Evolutionary conservation across 2,329 filamentous ascomycete genomes (phyloP).

Genomic region (Cordyceps sp.): DNA sequence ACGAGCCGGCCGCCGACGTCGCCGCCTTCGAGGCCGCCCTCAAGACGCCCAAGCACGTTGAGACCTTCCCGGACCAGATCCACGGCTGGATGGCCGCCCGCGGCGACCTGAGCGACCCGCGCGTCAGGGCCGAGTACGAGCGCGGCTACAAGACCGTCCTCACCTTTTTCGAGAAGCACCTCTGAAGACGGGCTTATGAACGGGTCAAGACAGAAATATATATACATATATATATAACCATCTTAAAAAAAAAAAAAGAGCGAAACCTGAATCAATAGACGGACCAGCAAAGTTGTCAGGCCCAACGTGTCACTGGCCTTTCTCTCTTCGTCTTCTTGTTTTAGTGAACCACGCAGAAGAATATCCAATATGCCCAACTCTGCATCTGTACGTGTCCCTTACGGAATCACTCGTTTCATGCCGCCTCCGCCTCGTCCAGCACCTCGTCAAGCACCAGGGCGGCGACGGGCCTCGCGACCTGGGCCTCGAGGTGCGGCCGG

Average conservation of each 20-base stretch:
- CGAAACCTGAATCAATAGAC: too few species aligned
- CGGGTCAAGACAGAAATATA: too few species aligned
- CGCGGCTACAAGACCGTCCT: constrained; percentile 44
- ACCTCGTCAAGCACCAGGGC: constrained; percentile 23
- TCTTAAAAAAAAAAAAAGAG: too few species aligned
- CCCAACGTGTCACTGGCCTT: too few species aligned
- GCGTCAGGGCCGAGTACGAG: constrained; percentile 43
- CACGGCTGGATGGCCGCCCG: constrained; percentile 63
- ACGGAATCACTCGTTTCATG: too few species aligned
- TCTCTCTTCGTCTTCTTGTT: too few species aligned
- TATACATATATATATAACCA: too few species aligned
- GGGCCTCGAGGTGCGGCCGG: constrained; percentile 24
- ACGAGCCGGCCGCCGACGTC: constrained; percentile 40
- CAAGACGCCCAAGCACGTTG: constrained; percentile 38
- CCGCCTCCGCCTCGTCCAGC: constrained; percentile 23
- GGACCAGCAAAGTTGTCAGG: too few species aligned
- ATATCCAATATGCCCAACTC: too few species aligned
- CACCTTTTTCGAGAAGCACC: constrained; percentile 38
- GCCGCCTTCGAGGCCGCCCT: constrained; percentile 39
- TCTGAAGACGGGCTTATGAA: too few species aligned
- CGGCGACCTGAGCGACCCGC: constrained; percentile 36
- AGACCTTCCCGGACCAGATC: constrained; percentile 49
- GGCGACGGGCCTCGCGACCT: constrained; percentile 12
- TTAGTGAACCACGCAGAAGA: too few species aligned
- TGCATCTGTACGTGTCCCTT: too few species aligned